Percentiles rank a stretch among this genome's conserved stretches.
phyloP scores from a whole-genome alignment of 2,329 filamentous ascomycete genomes.

The Diplodia sapinea region DNA sequence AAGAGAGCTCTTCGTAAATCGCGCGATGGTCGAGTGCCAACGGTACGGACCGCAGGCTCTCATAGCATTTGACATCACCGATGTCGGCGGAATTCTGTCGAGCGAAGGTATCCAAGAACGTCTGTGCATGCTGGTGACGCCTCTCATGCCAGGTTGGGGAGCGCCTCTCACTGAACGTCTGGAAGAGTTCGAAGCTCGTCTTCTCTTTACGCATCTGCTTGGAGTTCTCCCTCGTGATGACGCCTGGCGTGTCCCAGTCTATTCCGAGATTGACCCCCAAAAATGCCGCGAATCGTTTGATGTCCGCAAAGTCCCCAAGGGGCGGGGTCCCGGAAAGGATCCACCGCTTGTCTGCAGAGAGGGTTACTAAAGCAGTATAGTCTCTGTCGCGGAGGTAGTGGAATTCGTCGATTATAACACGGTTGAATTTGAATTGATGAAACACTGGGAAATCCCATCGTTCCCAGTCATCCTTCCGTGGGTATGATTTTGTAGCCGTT shows the following conservation, averaged over 20 bases:
- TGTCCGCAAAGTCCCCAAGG: slow-evolving; percentile 62
- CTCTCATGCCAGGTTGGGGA: slow-evolving; percentile 60
- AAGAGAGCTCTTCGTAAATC: slow-evolving; percentile 62
- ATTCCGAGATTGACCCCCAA: slow-evolving; percentile 62
- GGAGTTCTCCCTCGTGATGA: slow-evolving; percentile 13
- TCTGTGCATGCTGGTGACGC: slow-evolving; percentile 59
- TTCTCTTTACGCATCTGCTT: slow-evolving; percentile 45
- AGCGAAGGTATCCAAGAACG: slow-evolving; percentile 61
- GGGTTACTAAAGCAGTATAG: slow-evolving; percentile 49
- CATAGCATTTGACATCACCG: slow-evolving; percentile 49
- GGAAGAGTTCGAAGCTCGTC: slow-evolving; percentile 62
- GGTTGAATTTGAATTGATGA: slow-evolving; percentile 66
- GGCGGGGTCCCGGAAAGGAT: slow-evolving; percentile 68
- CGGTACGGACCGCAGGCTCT: slow-evolving; percentile 50
- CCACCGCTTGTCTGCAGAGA: slow-evolving; percentile 63
- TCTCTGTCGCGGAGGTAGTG: slow-evolving; percentile 57
- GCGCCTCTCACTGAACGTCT: slow-evolving; percentile 56
- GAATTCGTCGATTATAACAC: slow-evolving; percentile 69
- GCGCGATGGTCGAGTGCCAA: slow-evolving; percentile 57
- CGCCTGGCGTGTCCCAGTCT: slow-evolving; percentile 53
- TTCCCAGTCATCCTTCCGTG: slow-evolving; percentile 37
- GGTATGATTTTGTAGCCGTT: not conserved
- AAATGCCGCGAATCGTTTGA: slow-evolving; percentile 64
- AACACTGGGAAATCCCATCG: slow-evolving; percentile 50
- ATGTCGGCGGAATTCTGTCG: slow-evolving; percentile 44